Percentiles rank a stretch among this genome's conserved stretches.
These are phyloP conservation scores for Serendipita sp. DNA, from an alignment of 768 basidiomycete species.

Conservation along the genomic window DNA sequence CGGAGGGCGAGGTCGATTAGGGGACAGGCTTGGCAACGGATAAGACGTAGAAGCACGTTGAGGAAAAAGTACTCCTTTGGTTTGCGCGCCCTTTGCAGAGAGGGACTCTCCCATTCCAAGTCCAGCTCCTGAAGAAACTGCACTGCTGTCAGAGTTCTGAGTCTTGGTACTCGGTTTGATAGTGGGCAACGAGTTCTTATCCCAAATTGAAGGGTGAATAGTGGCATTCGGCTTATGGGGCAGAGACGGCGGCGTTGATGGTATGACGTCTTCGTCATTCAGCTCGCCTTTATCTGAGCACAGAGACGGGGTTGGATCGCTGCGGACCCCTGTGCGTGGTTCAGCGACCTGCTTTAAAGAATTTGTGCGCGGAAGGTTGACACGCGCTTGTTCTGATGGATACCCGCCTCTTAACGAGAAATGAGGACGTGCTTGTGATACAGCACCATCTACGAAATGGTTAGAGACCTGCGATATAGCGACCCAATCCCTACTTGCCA, in stretches of 20 bases:
- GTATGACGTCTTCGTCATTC: slow-evolving; percentile 24
- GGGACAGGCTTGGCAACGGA: not conserved
- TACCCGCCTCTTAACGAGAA: too few species aligned
- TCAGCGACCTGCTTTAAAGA: not conserved
- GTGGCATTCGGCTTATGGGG: not conserved
- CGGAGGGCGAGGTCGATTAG: not conserved
- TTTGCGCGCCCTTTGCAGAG: too few species aligned
- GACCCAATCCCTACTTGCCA: not conserved
- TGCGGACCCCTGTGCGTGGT: slow-evolving; percentile 21
- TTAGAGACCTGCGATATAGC: not conserved
- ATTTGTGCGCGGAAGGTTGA: not conserved
- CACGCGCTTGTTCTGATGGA: too few species aligned
- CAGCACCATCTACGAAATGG: not conserved
- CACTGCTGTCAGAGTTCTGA: too few species aligned
- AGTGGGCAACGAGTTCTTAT: not conserved
- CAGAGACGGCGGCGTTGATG: not conserved
- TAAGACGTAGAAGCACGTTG: not conserved
- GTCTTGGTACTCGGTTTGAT: not conserved
- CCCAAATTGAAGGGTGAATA: not conserved
- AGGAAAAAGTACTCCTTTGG: not conserved
- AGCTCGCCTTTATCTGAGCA: slow-evolving; percentile 56
- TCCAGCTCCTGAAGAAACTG: too few species aligned
- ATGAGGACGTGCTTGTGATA: not conserved
- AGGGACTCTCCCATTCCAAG: too few species aligned
- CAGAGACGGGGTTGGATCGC: slow-evolving; percentile 47